phyloP scores from a whole-genome alignment of 192 early-diverging fungal genomes.

The Phlyctochytrium planicorne region DNA sequence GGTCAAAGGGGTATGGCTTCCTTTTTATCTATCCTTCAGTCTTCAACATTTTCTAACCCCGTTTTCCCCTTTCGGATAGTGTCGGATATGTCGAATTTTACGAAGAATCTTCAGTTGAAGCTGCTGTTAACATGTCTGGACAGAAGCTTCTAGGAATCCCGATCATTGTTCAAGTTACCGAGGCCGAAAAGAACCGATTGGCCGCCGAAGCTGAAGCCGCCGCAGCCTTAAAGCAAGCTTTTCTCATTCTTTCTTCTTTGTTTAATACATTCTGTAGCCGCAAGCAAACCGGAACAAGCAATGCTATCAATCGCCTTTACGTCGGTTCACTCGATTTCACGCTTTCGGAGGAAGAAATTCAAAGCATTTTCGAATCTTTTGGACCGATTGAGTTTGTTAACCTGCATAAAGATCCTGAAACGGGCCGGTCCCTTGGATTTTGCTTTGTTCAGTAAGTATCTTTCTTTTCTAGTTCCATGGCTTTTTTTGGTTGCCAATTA shows the following conservation, averaged over 20 bases:
- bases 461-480: no score
- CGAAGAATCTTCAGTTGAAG: constrained; percentile 74
- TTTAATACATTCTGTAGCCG: no score
- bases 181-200: constrained; percentile 89
- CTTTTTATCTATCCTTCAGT: no score
- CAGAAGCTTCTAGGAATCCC: constrained; percentile 89
- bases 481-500: no score
- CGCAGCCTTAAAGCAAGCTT: constrained; percentile 20
- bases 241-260: no score
- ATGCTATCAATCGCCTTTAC: constrained; percentile 38
- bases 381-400: constrained; percentile 82
- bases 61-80: constrained; percentile 41
- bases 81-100: constrained; percentile 98
- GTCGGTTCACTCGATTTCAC: constrained; percentile 47
- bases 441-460: constrained; percentile 74
- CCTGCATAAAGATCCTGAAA: constrained; percentile 72
- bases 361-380: constrained; percentile 78
- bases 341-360: constrained; percentile 67
- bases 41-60: neutral
- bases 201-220: constrained; percentile 43
- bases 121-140: constrained; percentile 81
- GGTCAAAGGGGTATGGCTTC: constrained; percentile 90
- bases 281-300: neutral
- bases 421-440: constrained; percentile 72
- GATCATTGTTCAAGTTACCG: constrained; percentile 87